Evolutionary conservation across 2,329 filamentous ascomycete species (phyloP), one percentile per base, ranked within the genome.

Genomic region (Sclerotinia borealis): DNA sequence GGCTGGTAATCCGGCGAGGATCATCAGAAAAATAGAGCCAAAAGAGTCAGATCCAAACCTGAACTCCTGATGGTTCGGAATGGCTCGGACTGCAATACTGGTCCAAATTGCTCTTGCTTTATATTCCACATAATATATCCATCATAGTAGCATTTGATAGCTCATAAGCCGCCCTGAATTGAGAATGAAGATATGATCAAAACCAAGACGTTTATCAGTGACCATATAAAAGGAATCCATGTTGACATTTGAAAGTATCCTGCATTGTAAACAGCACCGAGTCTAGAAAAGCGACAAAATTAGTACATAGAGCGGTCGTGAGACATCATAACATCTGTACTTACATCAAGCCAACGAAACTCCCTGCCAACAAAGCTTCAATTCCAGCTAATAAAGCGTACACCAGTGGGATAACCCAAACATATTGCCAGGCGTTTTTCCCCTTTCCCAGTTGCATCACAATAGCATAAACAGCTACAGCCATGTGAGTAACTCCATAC

Each of bases 181-280:
- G 87, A 87, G 71, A 90, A 91, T 36, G 86, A 88, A 7, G 87
- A 88, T 65, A 90, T 72, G 59, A 90, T 86, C 47, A 91, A 76
- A 8, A 90, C 81, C 65, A 90, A 73, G 11, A 87, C 83, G 72
- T 87, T 90, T 69, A 89, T 83, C 62, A 86, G 76, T 10, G 82
- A 84, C 88, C 88, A 91, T 27, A 88, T 79, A 71, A 90, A 84
- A 1, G 88, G 88, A 54, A 90, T 85, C 88, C 88, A 91, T 1
- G 88, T 90, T 45, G 86, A 88, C 87, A 91, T 90, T 64, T 81
- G 79, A 71, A 89, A 90, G 72, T 85, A 88, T 22, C 88, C 88
- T 2, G 84, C 80, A 73, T 86, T 83, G 71, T 90, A 90, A 22
- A 89, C 80, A 1, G 83, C 85, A 31, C 85, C 86, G 1, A 89